phyloP scores from a whole-genome alignment of 2,329 filamentous ascomycete species.

The Botrytis squamosa region DNA sequence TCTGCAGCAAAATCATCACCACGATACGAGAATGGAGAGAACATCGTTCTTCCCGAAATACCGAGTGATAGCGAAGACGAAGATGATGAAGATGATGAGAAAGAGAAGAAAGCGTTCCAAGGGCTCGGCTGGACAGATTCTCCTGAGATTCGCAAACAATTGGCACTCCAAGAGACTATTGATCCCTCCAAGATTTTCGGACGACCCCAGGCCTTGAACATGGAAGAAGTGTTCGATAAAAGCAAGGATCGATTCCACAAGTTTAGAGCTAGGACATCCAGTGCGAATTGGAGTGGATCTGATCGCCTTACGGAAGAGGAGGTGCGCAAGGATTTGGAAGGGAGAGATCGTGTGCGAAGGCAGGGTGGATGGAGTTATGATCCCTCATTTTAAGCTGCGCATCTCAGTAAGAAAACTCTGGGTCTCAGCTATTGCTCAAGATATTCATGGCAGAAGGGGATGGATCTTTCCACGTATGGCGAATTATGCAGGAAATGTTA shows the following conservation, averaged over 20 bases:
- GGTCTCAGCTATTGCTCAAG: neutral
- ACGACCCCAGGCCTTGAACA: conserved; percentile 79
- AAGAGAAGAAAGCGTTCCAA: conserved; percentile 52
- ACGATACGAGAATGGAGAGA: conserved; percentile 83
- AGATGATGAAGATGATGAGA: conserved; percentile 59
- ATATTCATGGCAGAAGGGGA: neutral
- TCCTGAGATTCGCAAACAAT: conserved; percentile 72
- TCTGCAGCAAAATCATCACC: conserved; percentile 69
- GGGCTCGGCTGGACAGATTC: conserved; percentile 87
- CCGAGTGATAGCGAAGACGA: conserved; percentile 92
- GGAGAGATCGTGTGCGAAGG: conserved; percentile 72
- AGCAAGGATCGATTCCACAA: conserved; percentile 82
- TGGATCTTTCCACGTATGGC: neutral
- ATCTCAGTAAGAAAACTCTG: neutral
- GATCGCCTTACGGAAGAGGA: conserved; percentile 87
- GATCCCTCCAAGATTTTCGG: conserved; percentile 88
- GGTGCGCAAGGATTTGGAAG: conserved; percentile 74
- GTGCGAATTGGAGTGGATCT: conserved; percentile 86
- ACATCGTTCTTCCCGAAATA: conserved; percentile 91
- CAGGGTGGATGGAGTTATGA: conserved; percentile 82
- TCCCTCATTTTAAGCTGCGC: conserved; percentile 35
- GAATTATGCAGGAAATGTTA: neutral
- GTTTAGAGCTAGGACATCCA: conserved; percentile 87
- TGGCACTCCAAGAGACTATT: conserved; percentile 79
- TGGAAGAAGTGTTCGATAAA: conserved; percentile 95